Evolutionary conservation across 75 land plant species (phyloP).

Genomic region (Picea sitchensis): DNA sequence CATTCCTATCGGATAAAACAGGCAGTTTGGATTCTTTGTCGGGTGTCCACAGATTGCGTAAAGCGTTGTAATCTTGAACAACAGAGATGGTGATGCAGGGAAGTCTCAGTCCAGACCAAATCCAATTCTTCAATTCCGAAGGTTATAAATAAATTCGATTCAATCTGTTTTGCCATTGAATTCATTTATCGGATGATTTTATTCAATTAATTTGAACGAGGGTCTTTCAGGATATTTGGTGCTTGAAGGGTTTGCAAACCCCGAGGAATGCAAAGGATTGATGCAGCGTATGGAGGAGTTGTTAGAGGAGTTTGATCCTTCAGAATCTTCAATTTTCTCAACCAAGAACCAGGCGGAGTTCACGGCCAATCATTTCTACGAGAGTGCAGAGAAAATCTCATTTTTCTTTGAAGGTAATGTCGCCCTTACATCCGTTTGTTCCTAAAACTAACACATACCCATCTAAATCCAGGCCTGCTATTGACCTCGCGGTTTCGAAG

Average conservation of each 20-base stretch:
- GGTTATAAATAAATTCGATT: conserved; percentile 5
- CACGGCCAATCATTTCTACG: conserved; percentile 71
- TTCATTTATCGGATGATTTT: not conserved
- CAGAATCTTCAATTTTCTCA: conserved; percentile 69
- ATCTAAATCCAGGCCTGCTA: too few species aligned
- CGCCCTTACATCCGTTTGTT: too few species aligned
- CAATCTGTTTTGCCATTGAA: too few species aligned
- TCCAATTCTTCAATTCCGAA: conserved; percentile 22
- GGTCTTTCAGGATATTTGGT: conserved; percentile 60
- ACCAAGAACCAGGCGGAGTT: conserved; percentile 71
- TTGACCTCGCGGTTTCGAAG: too few species aligned
- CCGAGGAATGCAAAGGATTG: conserved; percentile 62
- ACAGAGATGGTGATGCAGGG: conserved; percentile 20
- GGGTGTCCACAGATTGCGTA: too few species aligned
- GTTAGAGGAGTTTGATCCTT: conserved; percentile 59
- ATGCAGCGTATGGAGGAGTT: conserved; percentile 62
- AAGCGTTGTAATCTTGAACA: not conserved
- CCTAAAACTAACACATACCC: too few species aligned
- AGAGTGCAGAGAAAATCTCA: conserved; percentile 92
- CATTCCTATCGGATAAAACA: too few species aligned
- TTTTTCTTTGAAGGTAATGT: conserved; percentile 91
- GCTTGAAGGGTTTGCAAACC: conserved; percentile 58
- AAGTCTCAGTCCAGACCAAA: conserved; percentile 20
- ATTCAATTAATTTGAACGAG: not conserved
- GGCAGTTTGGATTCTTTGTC: too few species aligned